Evolutionary conservation across 305 asterid species (phyloP), one percentile per base, ranked within the genome.

Genomic region (Solanum hybrid): DNA sequence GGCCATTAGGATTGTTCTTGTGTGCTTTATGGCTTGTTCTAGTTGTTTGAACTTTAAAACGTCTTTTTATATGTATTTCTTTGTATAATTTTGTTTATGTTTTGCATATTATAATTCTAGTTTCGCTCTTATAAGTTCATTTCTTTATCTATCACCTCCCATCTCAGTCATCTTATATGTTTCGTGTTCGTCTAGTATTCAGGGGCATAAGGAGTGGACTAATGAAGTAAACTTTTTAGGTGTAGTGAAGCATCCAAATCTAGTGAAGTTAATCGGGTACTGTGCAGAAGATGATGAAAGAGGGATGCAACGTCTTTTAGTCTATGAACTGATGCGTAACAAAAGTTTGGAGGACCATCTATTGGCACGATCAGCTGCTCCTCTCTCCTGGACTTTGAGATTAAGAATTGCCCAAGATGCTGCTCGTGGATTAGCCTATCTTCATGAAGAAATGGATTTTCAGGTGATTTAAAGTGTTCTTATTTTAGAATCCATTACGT

Each of bases 191-290:
- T 95, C 95, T 95, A 96, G 97, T 94, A 41, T 95, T 93, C 99
- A 97, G 99, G 99, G 99, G 97, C 99, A 97, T 91, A 96, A 95
- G 93, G 99, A 97, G 90, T 97, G 99, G 99, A 95, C 95, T 91
- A 96, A 95, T 91, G 99, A 97, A 91, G 98, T 97, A 81, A 95
- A 95, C 90, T 94, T 93, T 85, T 89, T 97, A 90, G 99, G 99
- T 34, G 96, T 97, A 24, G 95, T 96, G 38, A 93, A 96, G 38
- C 98, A 96, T 90, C 98, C 97, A 7, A 97, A 97, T 93, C 98
- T 97, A 36, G 99, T 97, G 10, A 97, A 94, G 93, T 70, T 97
- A 84, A 93, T 97, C 8, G 99, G 99, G 37, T 97, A 95, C 89
- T 97, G 99, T 90, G 99, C 99, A 2, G 99, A 94, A 80, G 99